Evolutionary conservation across 306 rosid species (phyloP), one percentile per base, ranked within the genome.

Genomic region (Citrullus mucosospermus): DNA sequence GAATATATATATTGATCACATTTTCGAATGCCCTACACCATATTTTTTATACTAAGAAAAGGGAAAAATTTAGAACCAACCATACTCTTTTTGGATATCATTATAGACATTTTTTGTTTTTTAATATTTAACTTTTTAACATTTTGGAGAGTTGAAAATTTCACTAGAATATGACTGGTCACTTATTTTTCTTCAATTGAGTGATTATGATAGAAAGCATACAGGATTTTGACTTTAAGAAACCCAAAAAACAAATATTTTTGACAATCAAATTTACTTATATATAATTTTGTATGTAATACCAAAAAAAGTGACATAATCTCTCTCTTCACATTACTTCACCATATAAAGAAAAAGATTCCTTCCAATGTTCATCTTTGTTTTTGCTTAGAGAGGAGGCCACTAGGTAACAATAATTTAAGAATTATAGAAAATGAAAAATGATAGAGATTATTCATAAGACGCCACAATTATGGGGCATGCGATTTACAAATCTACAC

Each of bases 271-370:
- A 43, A 69, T 8, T 69, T 22, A 38, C 14, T 32, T 39, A 69
- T 69, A 41, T 20, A 41, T 69, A 38, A 18, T n/a, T 68, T 69
- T 69, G 75, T 11, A 69, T 5, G 6, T 41, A 69, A 41, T 43
- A 39, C 50, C 36, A 69, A 69, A 69, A 68, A 41, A 43, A 0
- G 22, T 43, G 1, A 36, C 10, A 43, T 12, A 69, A 43, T 69
- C 54, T 69, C 75, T 69, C 55, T 69, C 73, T 66, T 39, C 73
- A 43, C 54, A 43, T 69, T 69, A 43, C 54, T 69, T 43, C 75
- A 20, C 28, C 75, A n/a, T 9, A 41, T n/a, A 69, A 43, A 69
- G 75, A 5, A 69, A 69, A 69, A 69, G 75, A 69, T 69, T 69
- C 75, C 75, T 69, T 69, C 75, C 75, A 43, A 43, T 41, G 11